Evolutionary conservation across 345 rosid species (phyloP), one percentile per base, ranked within the genome.

Genomic region (Lepidium africanum): DNA sequence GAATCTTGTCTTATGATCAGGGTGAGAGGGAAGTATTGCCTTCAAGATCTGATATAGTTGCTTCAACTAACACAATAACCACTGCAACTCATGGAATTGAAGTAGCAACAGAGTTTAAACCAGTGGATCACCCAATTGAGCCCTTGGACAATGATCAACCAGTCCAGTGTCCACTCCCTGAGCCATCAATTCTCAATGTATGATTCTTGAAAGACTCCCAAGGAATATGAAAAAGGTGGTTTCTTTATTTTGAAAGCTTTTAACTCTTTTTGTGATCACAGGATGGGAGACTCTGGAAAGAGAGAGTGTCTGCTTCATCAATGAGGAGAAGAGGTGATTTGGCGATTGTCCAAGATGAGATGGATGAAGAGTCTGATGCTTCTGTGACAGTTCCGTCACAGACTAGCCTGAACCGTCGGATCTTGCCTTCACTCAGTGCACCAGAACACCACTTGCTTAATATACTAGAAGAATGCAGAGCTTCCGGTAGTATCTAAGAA

Each of bases 271-370:
- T 13, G 56, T 49, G 65, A n/a, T 73, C 63, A 65, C 76, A 89
- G 96, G 98, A 92, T 33, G 95, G 96, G 72, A 86, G 88, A 83
- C 40, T 87, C 48, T 89, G 96, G 98, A 92, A 92, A 67, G 95
- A 92, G 77, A 78, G 89, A 69, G 88, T 83, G 16, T 81, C 97
- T 5, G 89, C 91, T 2, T 82, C 91, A 1, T 83, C 78, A 2
- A 80, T 74, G 78, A 77, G 87, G 43, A 86, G 94, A 69, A 79
- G 83, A 81, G 70, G 67, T 9, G 92, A 89, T 73, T 78, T 87
- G 78, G 89, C 83, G 0, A 74, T 84, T 19, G 78, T 81, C 80
- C 79, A 81, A 79, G 96, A 87, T 65, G 88, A 76, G 12, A 85
- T 42, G 5, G 43, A 61, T 49, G 72, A 74, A 73, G 91, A 85